A percentile compares a stretch with the other conserved stretches of the same genome.
Evolutionary conservation across 2,329 filamentous ascomycete species (phyloP).

Genomic region (Sporothrix schenckii): DNA sequence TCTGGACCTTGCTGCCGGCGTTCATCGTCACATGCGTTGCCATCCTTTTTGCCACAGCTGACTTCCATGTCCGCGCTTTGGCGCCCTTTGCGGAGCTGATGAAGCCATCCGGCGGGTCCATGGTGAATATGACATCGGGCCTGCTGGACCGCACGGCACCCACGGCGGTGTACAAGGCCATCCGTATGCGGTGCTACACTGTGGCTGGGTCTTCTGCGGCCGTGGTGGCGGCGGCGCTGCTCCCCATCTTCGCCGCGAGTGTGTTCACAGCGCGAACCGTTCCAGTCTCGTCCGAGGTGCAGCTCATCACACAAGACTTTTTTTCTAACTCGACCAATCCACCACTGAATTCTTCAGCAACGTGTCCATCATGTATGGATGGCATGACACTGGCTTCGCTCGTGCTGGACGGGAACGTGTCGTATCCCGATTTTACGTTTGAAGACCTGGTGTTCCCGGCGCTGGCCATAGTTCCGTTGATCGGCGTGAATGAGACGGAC

Average conservation of each 20-base stretch:
- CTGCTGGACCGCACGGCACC: conserved; percentile 42
- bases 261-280: conserved; percentile 43
- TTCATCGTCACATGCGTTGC: conserved; percentile 40
- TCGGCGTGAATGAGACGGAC: conserved; percentile 30
- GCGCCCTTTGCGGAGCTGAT: conserved; percentile 43
- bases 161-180: conserved; percentile 39
- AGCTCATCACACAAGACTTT: conserved; percentile 40
- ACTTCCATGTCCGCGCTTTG: conserved; percentile 43
- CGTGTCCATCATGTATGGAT: conserved; percentile 36
- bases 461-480: conserved; percentile 34
- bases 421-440: conserved; percentile 46
- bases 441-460: conserved; percentile 42
- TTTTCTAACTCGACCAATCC: conserved; percentile 40
- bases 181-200: conserved; percentile 28
- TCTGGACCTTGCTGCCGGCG: conserved; percentile 45
- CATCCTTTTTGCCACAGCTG: conserved; percentile 42
- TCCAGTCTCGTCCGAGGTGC: conserved; percentile 36
- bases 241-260: conserved; percentile 42
- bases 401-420: conserved; percentile 43
- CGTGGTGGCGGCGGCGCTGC: conserved; percentile 40
- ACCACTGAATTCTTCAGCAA: background rate
- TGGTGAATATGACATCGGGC: conserved; percentile 42
- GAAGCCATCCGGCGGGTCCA: conserved; percentile 37
- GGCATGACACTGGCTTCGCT: conserved; percentile 44
- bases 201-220: conserved; percentile 35